These are phyloP conservation scores for Talaromyces sp. DNA, from an alignment of 2,329 filamentous ascomycete species.

Conservation along the genomic window DNA sequence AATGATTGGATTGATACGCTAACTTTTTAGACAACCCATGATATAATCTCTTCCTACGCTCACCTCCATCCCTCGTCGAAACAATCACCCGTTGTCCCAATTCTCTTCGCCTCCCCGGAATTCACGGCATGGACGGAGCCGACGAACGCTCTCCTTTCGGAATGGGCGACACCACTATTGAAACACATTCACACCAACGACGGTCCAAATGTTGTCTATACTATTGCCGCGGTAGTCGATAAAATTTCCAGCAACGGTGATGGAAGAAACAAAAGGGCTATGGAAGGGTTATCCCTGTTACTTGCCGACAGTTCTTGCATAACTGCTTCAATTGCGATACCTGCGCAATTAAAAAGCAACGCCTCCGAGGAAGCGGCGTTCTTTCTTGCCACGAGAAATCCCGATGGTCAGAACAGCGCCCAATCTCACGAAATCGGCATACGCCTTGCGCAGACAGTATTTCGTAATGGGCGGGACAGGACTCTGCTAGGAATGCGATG, in stretches of 20 bases:
- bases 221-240: constrained; percentile 37
- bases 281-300: constrained; percentile 36
- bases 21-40: constrained; percentile 11
- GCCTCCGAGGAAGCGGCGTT: constrained; percentile 33
- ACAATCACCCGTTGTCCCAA: constrained; percentile 23
- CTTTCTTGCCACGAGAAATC: constrained; percentile 26
- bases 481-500: constrained; percentile 39
- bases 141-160: constrained; percentile 29
- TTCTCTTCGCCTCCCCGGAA: constrained; percentile 37
- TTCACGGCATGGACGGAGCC: constrained; percentile 38
- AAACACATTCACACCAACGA: constrained; percentile 18
- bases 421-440: constrained; percentile 34
- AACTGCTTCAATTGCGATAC: constrained; percentile 28
- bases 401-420: constrained; percentile 4
- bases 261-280: constrained; percentile 19
- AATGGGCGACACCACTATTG: constrained; percentile 29
- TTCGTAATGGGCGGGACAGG: constrained; percentile 40
- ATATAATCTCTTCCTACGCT: constrained; percentile 22
- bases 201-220: constrained; percentile 22
- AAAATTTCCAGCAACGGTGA: constrained; percentile 24
- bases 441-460: constrained; percentile 42
- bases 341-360: constrained; percentile 29
- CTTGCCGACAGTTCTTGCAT: constrained; percentile 26
- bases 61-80: constrained; percentile 16
- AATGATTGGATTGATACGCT: not conserved